Conservation (phyloP, 1,284 basidiomycete species). For the Afroboletus lepidellus region DNA sequence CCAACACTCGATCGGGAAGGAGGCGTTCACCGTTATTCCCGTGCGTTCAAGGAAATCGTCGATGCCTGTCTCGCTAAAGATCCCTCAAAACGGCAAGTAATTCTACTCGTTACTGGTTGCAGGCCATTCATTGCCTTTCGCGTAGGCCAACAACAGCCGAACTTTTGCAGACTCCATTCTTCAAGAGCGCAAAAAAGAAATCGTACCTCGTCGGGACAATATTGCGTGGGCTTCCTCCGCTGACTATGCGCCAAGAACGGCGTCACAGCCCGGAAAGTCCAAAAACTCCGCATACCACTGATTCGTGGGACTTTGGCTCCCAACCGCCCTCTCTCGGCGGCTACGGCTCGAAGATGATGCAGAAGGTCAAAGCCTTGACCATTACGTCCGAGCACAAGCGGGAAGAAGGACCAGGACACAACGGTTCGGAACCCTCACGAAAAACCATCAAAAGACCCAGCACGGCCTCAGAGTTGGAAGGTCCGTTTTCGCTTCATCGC, state of each 20-base stretch:
- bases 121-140: background rate
- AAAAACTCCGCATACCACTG: slow-evolving; percentile 23
- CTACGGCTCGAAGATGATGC: slow-evolving; percentile 2
- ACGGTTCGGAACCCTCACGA: background rate
- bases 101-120: background rate
- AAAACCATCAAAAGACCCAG: background rate
- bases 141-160: slow-evolving; percentile 72
- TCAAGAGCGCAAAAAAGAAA: slow-evolving; percentile 75
- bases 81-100: slow-evolving; percentile 60
- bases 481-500: background rate
- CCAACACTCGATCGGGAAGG: slow-evolving; percentile 74
- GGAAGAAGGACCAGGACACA: slow-evolving; percentile 13
- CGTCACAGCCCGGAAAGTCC: slow-evolving; percentile 18
- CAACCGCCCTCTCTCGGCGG: slow-evolving; percentile 9
- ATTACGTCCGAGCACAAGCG: slow-evolving; percentile 3
- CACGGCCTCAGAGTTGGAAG: background rate
- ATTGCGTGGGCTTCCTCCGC: slow-evolving; percentile 67
- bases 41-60: slow-evolving; percentile 78
- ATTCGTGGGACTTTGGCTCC: slow-evolving; percentile 34
- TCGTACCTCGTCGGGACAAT: slow-evolving; percentile 72
- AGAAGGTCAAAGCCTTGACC: slow-evolving; percentile 4
- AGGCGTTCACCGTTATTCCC: slow-evolving; percentile 76
- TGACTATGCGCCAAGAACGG: slow-evolving; percentile 66
- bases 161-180: slow-evolving; percentile 78
- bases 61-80: slow-evolving; percentile 83